Percentiles rank a stretch among this genome's conserved stretches.
Evolutionary conservation across 2,329 filamentous ascomycete genomes (phyloP).

Genomic region (Hypoxylon sp.): DNA sequence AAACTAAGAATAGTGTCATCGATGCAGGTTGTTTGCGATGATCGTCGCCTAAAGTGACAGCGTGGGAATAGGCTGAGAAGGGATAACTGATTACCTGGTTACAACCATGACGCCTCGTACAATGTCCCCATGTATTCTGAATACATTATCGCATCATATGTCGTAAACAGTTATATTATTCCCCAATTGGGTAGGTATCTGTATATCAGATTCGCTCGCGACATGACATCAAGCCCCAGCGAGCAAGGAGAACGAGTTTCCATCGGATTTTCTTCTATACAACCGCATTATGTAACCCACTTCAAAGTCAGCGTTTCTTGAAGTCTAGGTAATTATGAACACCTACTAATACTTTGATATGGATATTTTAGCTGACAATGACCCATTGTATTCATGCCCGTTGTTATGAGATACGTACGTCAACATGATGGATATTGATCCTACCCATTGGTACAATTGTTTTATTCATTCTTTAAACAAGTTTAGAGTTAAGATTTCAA

Average conservation of each 20-base stretch:
- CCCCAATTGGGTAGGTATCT: constrained; percentile 7
- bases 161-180: constrained; percentile 22
- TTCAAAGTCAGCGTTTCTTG: background rate
- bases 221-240: background rate
- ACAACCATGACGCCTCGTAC: constrained; percentile 7
- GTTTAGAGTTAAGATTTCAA: background rate
- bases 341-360: background rate
- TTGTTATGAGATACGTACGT: background rate
- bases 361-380: background rate
- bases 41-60: constrained; percentile 24
- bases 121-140: constrained; percentile 9
- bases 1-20: constrained; percentile 31
- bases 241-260: background rate
- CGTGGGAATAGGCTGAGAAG: constrained; percentile 25
- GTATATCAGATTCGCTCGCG: constrained; percentile 8
- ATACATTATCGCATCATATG: constrained; percentile 24
- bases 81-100: constrained; percentile 21
- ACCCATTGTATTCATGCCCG: background rate
- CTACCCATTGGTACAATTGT: background rate
- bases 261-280: background rate
- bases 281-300: background rate
- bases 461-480: background rate
- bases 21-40: constrained; percentile 19
- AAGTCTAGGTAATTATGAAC: background rate
- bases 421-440: background rate